Base-by-base conservation (phyloP, 768 basidiomycete species). In the Boletus pseudo-olivaceus region DNA sequence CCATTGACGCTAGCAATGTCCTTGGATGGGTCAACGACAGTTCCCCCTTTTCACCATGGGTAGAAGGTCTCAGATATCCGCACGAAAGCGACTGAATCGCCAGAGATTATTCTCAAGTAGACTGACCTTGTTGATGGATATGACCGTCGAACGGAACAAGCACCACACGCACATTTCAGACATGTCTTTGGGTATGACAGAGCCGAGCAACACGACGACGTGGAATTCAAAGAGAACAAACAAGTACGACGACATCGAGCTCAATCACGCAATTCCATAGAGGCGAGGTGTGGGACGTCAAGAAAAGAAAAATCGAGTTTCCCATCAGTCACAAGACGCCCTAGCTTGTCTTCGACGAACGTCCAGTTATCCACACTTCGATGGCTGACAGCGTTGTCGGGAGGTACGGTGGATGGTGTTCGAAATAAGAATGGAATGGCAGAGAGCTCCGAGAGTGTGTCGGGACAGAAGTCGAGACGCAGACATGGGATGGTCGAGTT, bases 351-450 rank as follows among this genome's bases (percentile, higher is more conserved):
- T 43, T 68, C 66, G 53, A 64, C 23, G 37, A 19, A 27, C 55
- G 41, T 19, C 67, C 64, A 64, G 53, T 51, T 11, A n/a, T 50
- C 17, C 47, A 33, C 15, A 5, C 2, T 37, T 35, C 11, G 57
- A 30, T 34, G 34, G 11, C 17, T 5, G 41, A 33, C 5, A 2
- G 46, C 1, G 29, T 50, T 23, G 33, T 47, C 41, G 5, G 45
- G 30, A 26, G 7, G 23, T 3, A 66, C 46, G 10, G 39, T 6
- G 32, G 50, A 9, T 2, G 67, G 69, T 17, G 67, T 61, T 39
- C 63, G 51, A 49, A 65, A 69, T 11, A 71, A 40, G 41, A 67
- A 71, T 1, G 67, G 69, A 5, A 69, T 63, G 19, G 69, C 69
- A 4, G 69, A 71, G 43, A 69, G 65, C 26, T 67, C 65, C 29